Evolutionary conservation across 23 red algal genomes (phyloP).

Genomic region (Gracilaria domingensis): DNA sequence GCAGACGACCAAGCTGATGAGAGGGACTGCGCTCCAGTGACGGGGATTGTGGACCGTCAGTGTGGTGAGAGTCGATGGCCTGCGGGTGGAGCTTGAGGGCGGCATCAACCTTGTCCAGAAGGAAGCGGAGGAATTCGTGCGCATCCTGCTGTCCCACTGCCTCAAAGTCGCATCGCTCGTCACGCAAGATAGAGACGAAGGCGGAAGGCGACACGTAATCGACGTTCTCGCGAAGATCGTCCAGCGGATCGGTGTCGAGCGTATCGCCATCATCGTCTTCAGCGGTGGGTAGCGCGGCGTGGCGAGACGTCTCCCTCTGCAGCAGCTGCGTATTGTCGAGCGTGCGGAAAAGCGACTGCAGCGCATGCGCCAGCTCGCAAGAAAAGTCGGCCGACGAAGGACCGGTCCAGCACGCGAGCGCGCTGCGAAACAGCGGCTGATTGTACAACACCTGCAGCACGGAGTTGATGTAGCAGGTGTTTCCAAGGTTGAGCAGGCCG

Average conservation of each 20-base stretch:
- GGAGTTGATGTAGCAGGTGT: slow-evolving; percentile 92
- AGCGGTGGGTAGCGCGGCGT: background rate
- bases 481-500: slow-evolving; percentile 93
- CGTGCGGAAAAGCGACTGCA: slow-evolving; percentile 37
- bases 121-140: slow-evolving; percentile 85
- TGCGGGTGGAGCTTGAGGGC: slow-evolving; percentile 7
- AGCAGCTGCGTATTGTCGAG: slow-evolving; percentile 26
- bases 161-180: slow-evolving; percentile 66
- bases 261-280: slow-evolving; percentile 9
- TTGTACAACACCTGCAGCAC: slow-evolving; percentile 92
- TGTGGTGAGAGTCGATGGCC: background rate
- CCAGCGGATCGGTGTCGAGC: slow-evolving; percentile 28
- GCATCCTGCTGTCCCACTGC: slow-evolving; percentile 81
- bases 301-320: background rate
- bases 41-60: background rate
- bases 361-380: slow-evolving; percentile 17
- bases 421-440: slow-evolving; percentile 52
- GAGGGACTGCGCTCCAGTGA: background rate
- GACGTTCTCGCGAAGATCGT: slow-evolving; percentile 39
- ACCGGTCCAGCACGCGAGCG: slow-evolving; percentile 1
- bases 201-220: slow-evolving; percentile 58
- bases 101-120: slow-evolving; percentile 68
- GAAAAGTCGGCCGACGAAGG: slow-evolving; percentile 16
- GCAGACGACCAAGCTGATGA: background rate
- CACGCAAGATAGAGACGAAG: slow-evolving; percentile 61